Evolutionary conservation across 1,284 basidiomycete species (phyloP).

Genomic region (Puccinia polysora): DNA sequence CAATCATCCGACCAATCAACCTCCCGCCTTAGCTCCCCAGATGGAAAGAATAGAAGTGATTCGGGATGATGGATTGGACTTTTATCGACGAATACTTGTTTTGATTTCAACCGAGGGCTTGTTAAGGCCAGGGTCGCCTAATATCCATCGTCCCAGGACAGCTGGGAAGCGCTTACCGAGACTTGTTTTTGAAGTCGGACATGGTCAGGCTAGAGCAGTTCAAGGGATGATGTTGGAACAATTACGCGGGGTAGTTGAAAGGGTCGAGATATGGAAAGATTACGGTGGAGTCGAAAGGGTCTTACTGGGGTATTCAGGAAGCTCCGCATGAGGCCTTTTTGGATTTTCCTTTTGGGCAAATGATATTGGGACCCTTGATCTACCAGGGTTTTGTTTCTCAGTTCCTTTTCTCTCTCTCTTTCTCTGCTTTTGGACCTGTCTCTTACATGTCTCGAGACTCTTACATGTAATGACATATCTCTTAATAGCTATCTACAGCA

Average conservation of each 20-base stretch:
- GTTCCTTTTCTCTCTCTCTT: too few species aligned
- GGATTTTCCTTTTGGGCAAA: too few species aligned
- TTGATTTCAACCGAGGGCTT: slow-evolving; percentile 59
- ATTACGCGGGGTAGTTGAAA: slow-evolving; percentile 28
- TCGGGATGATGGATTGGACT: slow-evolving; percentile 62
- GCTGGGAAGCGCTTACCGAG: slow-evolving; percentile 54
- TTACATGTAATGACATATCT: too few species aligned
- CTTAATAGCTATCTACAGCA: too few species aligned
- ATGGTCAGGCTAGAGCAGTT: slow-evolving; percentile 66
- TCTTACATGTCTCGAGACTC: too few species aligned
- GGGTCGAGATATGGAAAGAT: slow-evolving; percentile 27
- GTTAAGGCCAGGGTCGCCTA: slow-evolving; percentile 37
- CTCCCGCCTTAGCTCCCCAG: background rate
- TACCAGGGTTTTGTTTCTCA: too few species aligned
- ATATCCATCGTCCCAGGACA: background rate
- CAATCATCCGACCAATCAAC: background rate
- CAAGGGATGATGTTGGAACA: slow-evolving; percentile 46
- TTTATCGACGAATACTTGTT: slow-evolving; percentile 68
- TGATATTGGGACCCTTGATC: too few species aligned
- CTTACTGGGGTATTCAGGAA: slow-evolving; percentile 8
- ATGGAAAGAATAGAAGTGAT: slow-evolving; percentile 37
- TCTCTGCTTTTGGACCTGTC: too few species aligned
- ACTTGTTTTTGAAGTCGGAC: slow-evolving; percentile 74
- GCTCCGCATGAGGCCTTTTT: too few species aligned
- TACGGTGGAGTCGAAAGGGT: slow-evolving; percentile 13